Conservation (phyloP, 2,329 filamentous ascomycete genomes). For the Aspergillus fructus region DNA sequence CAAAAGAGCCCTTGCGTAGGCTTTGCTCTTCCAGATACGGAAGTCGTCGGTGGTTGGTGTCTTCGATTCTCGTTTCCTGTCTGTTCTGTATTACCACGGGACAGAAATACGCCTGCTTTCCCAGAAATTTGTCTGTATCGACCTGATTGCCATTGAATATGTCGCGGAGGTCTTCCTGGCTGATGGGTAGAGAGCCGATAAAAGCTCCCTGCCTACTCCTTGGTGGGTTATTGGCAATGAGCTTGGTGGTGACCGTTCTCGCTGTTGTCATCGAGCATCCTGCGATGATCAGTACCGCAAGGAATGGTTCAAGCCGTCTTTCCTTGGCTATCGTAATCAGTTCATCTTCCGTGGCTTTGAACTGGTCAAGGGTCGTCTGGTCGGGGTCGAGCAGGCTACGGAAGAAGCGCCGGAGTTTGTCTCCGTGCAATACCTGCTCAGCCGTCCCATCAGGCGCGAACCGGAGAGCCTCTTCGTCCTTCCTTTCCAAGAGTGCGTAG, state of each 20-base stretch:
- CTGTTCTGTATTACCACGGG: neutral
- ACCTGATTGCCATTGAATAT: neutral
- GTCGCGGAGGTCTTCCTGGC: neutral
- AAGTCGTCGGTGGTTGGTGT: neutral
- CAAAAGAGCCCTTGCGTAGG: neutral
- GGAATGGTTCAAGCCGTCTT: neutral
- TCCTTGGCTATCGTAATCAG: neutral
- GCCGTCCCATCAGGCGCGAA: constrained; percentile 1
- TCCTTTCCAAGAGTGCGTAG: neutral
- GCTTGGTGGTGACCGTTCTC: neutral
- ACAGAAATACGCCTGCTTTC: constrained; percentile 4
- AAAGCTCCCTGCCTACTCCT: neutral
- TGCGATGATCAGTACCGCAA: neutral
- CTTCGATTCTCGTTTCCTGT: neutral
- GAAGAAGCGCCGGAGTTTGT: constrained; percentile 1
- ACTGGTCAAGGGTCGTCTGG: neutral
- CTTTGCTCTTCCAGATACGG: constrained; percentile 1
- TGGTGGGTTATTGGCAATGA: neutral
- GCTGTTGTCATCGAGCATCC: neutral
- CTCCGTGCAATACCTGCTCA: neutral
- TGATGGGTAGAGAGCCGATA: neutral
- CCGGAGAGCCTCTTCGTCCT: neutral
- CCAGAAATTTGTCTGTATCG: neutral
- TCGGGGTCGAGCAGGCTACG: neutral
- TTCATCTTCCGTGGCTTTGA: neutral